Percentiles rank a stretch among this genome's conserved stretches.
These are phyloP conservation scores for Exserohilum rostratum DNA, from an alignment of 2,329 filamentous ascomycete species.

Conservation along the genomic window DNA sequence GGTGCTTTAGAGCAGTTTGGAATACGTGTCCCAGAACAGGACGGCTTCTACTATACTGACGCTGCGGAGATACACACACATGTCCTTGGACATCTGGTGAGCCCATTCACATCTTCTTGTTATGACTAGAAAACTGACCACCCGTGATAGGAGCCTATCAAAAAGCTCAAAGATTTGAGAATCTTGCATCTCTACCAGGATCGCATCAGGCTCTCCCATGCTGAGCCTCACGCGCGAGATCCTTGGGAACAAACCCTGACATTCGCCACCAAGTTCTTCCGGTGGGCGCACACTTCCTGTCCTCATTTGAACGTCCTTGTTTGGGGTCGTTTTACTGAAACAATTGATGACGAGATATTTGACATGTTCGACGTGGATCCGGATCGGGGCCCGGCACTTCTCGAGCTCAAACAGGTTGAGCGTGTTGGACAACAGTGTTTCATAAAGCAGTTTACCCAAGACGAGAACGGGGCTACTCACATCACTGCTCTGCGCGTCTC, in stretches of 20 bases:
- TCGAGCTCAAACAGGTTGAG: background rate
- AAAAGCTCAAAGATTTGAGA: constrained; percentile 4
- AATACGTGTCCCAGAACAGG: background rate
- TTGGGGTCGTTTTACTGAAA: background rate
- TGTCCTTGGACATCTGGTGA: background rate
- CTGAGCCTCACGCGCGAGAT: background rate
- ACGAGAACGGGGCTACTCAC: background rate
- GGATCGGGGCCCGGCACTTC: background rate
- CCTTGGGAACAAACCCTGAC: background rate
- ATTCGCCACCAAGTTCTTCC: constrained; percentile 8
- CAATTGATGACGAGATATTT: background rate
- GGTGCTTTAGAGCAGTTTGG: background rate
- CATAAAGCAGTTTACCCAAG: background rate
- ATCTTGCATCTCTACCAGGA: constrained; percentile 11
- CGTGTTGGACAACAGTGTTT: background rate
- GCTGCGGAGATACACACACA: background rate
- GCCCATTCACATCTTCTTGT: background rate
- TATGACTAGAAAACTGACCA: background rate
- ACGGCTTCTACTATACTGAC: background rate
- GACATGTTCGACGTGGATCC: too few relatives aligned
- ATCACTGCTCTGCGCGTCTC: background rate
- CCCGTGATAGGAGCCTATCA: constrained; percentile 2
- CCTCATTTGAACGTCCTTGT: constrained; percentile 4
- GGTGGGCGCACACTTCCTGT: constrained; percentile 1
- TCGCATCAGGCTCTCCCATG: background rate